Evolutionary conservation across 169 alveolate species (phyloP).

Genomic region (Besnoitia besnoiti): DNA sequence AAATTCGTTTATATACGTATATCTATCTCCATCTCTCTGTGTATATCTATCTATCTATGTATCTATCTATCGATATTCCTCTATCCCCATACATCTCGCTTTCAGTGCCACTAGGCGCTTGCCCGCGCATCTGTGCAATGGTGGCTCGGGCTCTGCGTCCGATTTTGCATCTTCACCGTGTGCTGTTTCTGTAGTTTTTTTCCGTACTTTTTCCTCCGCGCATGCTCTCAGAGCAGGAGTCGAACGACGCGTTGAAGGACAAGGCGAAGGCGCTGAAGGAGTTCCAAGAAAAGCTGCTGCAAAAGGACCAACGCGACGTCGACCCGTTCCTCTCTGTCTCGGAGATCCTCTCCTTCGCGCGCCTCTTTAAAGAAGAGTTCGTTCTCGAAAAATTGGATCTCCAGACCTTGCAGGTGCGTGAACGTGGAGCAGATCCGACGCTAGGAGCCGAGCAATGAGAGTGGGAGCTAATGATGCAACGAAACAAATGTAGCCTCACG

Average conservation of each 20-base stretch:
- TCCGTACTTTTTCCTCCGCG: neutral
- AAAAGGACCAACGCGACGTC: slow-evolving; percentile 79
- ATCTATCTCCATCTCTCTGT: neutral
- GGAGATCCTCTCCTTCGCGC: slow-evolving; percentile 76
- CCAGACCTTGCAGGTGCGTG: slow-evolving; percentile 79
- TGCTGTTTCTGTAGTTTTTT: neutral
- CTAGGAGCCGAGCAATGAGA: no score
- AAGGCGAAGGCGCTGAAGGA: slow-evolving; percentile 76
- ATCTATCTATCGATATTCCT: neutral
- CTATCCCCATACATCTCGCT: neutral
- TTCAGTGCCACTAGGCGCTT: neutral
- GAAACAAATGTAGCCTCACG: no score
- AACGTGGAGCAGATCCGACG: no score
- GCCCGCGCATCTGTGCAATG: neutral
- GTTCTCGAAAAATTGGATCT: slow-evolving; percentile 85
- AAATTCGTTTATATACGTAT: neutral
- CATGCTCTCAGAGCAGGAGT: slow-evolving; percentile 62
- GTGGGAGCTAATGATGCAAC: no score
- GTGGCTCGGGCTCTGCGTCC: neutral
- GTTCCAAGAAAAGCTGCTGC: slow-evolving; percentile 83
- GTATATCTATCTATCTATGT: neutral
- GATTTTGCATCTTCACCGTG: neutral
- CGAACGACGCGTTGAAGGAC: slow-evolving; percentile 66
- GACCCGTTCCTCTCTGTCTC: slow-evolving; percentile 77
- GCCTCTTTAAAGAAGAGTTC: slow-evolving; percentile 84